phyloP scores from a whole-genome alignment of 169 alveolate genomes.

The Amoebophrya sp. region DNA sequence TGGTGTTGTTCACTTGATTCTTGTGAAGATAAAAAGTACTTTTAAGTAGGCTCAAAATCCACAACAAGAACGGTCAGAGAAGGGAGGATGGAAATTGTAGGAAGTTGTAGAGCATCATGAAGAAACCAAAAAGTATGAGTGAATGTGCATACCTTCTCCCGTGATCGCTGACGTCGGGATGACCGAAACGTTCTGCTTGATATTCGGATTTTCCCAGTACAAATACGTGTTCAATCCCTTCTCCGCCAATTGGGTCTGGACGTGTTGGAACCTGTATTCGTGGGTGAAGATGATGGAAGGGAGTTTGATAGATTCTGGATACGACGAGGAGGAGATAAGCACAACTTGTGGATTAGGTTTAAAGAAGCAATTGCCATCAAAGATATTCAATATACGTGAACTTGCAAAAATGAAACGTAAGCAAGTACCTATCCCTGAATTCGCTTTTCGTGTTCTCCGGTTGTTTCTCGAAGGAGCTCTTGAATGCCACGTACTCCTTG shows the following conservation, averaged over 20 bases:
- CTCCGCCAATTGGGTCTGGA: conserved; percentile 75
- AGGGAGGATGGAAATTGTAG: conserved; percentile 63
- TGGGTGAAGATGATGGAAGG: too few species aligned
- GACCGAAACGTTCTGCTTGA: conserved; percentile 82
- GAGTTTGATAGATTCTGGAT: too few species aligned
- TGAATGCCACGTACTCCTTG: neutral
- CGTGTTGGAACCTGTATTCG: neutral
- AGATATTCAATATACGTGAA: too few species aligned
- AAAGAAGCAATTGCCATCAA: too few species aligned
- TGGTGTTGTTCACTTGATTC: conserved; percentile 53
- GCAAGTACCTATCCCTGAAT: neutral
- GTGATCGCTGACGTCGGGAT: conserved; percentile 99
- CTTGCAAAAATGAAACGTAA: too few species aligned
- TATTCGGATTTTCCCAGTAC: conserved; percentile 92
- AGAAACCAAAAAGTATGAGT: conserved; percentile 92
- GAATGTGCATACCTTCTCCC: too few species aligned
- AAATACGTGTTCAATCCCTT: conserved; percentile 87
- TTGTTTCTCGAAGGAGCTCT: neutral
- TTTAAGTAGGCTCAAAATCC: neutral
- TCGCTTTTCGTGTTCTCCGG: neutral
- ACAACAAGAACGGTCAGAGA: conserved; percentile 16
- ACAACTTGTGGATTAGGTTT: too few species aligned
- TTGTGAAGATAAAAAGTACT: neutral
- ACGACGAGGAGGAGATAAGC: conserved; percentile 8
- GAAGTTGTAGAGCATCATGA: conserved; percentile 78